Base-by-base conservation (phyloP, 495 filamentous ascomycete species). In the Lichenothelia convexa region DNA sequence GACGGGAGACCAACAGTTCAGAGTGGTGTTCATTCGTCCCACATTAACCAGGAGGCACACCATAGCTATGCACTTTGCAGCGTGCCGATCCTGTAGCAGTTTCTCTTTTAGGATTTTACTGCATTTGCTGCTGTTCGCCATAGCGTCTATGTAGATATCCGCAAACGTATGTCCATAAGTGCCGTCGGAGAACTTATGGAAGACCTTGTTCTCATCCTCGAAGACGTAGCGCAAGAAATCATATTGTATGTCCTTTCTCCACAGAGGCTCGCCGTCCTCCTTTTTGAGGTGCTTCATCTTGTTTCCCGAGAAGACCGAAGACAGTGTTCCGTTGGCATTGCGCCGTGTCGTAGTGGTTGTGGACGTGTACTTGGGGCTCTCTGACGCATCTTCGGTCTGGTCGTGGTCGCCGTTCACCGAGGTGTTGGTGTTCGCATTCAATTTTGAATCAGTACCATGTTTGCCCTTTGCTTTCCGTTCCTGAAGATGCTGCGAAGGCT, bases 51-150 rank as follows among this genome's bases (percentile, higher is more conserved):
- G 61, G 49, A 97, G 60, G 62, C 89, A 97, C 40, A 97, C 84
- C 89, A 97, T 97, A 6, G 89, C 89, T 91, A 97, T 97, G 50
- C 80, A 83, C 53, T 92, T 79, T 20, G 91, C 89, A 30, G 83
- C 84, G 38, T 79, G 73, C 46, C 82, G 78, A 53, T 95, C 89
- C 48, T 73, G 87, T 48, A 93, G 73, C 45, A 97, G 69, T 64
- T 97, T 97, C 47, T 97, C 89, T 51, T 91, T 80, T 35, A 97
- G 65, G 41, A 97, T 91, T 58, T 95, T 94, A 60, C 89, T 95
- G 20, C 86, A 94, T 64, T 97, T 97, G 67, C 83, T 94, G 57
- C 89, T 97, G 58, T 83, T 68, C 5, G 91, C 85, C 89, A 97
- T 97, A 29, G 87, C 83, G 57, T 95, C 86, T 51, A 97, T 83